phyloP scores from a whole-genome alignment of 1,284 basidiomycete genomes.

The Ceratobasidium sp. region DNA sequence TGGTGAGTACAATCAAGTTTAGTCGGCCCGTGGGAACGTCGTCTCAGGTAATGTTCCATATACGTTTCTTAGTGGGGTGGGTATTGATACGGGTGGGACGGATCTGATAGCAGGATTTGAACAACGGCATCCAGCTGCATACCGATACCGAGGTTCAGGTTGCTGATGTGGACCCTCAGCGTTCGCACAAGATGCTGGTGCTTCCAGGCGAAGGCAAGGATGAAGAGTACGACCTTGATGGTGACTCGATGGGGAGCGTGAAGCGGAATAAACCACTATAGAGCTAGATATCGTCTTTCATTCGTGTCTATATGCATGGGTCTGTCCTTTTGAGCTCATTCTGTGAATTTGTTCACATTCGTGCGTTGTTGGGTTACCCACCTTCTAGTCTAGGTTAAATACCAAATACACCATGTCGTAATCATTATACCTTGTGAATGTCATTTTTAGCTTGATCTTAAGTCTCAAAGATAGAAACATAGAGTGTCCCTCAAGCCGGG shows the following conservation, averaged over 20 bases:
- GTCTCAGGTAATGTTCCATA: neutral
- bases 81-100: too few species aligned
- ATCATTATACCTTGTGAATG: neutral
- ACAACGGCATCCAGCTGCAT: conserved; percentile 1
- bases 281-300: neutral
- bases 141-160: conserved; percentile 12
- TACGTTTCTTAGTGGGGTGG: neutral
- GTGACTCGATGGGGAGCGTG: conserved; percentile 12
- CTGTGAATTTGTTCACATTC: neutral
- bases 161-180: neutral
- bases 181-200: neutral
- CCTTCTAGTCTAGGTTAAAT: neutral
- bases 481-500: neutral
- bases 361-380: neutral
- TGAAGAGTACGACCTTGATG: conserved; percentile 17
- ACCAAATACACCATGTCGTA: neutral
- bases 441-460: neutral
- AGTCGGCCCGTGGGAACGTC: neutral
- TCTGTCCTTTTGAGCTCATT: too few species aligned
- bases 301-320: neutral
- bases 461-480: neutral
- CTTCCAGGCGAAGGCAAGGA: neutral
- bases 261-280: neutral
- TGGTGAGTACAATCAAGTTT: neutral
- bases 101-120: neutral